Evolutionary conservation across 2,329 filamentous ascomycete genomes (phyloP), one percentile per base, ranked within the genome.

Genomic region (Calonectria henricotiae): DNA sequence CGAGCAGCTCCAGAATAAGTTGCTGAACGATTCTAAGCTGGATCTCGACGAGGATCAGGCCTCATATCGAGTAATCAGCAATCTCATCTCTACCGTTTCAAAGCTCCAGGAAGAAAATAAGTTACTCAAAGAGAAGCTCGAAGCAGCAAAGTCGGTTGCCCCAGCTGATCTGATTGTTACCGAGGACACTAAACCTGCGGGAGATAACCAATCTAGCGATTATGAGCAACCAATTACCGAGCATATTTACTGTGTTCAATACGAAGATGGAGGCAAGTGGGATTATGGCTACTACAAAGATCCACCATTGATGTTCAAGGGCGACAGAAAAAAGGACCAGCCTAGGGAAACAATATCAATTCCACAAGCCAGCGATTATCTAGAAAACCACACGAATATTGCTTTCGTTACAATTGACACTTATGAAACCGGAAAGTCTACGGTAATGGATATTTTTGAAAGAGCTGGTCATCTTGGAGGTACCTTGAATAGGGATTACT

Each of bases 71-170:
- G 62, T 64, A 1, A 67, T 62, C 1, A 43, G 63, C 0, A 23
- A 51, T 11, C 58, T 71, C 3, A 39, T 71, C 1, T 60, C 47
- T 15, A 67, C 62, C 1, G 23, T 71, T 15, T 60, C 69, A 12
- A 49, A 27, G 2, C 69, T 71, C 4, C 63, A 67, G 25, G 27
- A 64, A 13, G 67, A 71, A 32, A 71, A 64, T 11, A 47, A 70
- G 23, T 30, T 61, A 23, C 69, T 67, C 41, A 64, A 67, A 41
- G 17, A 58, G 12, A n/a, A 66, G 49, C 62, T 71, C 27, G 12
- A 67, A 15, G 4, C 23, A 11, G 17, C n/a, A 44, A 61, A 37
- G 20, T 20, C 17, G 17, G 7, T n/a, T 6, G 20, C 5, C 2
- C 9, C 2, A 1, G 11, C 32, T 2, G 9, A 12, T 8, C 23